A percentile compares a stretch with the other conserved stretches of the same genome.
Conservation (phyloP, 768 basidiomycete genomes). For the Podaxis pistillaris region DNA sequence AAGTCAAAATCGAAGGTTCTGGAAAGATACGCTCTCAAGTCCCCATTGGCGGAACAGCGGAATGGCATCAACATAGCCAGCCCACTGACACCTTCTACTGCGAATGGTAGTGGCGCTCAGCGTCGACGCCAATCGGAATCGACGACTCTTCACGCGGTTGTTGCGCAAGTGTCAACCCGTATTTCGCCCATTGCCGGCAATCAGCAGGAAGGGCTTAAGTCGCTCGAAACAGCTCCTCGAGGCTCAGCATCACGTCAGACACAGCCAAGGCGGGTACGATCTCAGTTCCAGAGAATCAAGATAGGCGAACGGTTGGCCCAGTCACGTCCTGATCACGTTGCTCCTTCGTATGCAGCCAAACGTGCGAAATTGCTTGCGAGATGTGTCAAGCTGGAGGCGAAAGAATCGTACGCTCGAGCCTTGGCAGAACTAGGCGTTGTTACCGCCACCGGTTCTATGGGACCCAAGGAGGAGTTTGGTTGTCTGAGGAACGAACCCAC, state of each 20-base stretch:
- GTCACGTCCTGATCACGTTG: slow-evolving; percentile 43
- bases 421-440: background rate
- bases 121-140: background rate
- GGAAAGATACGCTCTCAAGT: background rate
- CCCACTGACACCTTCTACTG: slow-evolving; percentile 9
- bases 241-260: background rate
- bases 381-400: slow-evolving; percentile 11
- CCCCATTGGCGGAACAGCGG: slow-evolving; percentile 2
- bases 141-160: background rate
- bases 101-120: slow-evolving; percentile 15
- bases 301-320: slow-evolving; percentile 40
- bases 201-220: background rate
- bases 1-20: background rate
- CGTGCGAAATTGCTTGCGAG: slow-evolving; percentile 23
- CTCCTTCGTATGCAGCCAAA: slow-evolving; percentile 28
- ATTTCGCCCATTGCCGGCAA: background rate
- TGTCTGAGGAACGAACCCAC: slow-evolving; percentile 15
- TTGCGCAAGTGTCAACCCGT: background rate
- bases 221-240: background rate
- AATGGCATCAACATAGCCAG: background rate
- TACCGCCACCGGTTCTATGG: background rate
- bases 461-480: background rate
- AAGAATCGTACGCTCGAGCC: slow-evolving; percentile 10
- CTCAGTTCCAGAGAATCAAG: slow-evolving; percentile 21
- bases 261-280: slow-evolving; percentile 7